Conservation (phyloP, 2,329 filamentous ascomycete species). For the Penicillium rolfsii region DNA sequence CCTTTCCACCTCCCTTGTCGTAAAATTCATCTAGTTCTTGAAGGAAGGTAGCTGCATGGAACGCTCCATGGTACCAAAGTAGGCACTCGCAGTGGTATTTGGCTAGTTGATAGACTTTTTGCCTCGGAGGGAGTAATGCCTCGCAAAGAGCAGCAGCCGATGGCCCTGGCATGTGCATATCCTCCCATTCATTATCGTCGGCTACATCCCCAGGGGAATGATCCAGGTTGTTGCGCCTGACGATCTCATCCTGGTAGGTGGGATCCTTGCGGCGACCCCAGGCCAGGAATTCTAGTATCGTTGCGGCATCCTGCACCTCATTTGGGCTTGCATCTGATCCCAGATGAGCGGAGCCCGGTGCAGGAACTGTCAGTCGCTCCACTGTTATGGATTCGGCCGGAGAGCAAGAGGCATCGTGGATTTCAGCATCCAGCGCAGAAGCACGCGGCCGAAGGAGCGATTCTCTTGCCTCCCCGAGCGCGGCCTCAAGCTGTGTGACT, state of each 20-base stretch:
- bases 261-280: slow-evolving; percentile 54
- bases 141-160: slow-evolving; percentile 34
- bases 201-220: slow-evolving; percentile 31
- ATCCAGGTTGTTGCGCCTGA: slow-evolving; percentile 19
- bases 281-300: slow-evolving; percentile 54
- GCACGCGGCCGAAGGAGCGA: slow-evolving; percentile 4
- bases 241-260: slow-evolving; percentile 31
- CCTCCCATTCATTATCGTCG: slow-evolving; percentile 16
- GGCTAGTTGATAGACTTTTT: slow-evolving; percentile 32
- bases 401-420: slow-evolving; percentile 3
- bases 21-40: slow-evolving; percentile 45
- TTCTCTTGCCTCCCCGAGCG: slow-evolving; percentile 23
- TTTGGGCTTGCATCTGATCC: slow-evolving; percentile 7
- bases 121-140: slow-evolving; percentile 39
- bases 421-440: slow-evolving; percentile 1
- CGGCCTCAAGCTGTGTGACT: slow-evolving; percentile 34
- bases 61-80: slow-evolving; percentile 47
- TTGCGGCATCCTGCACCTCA: slow-evolving; percentile 47
- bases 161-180: slow-evolving; percentile 5
- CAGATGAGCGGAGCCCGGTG: background rate
- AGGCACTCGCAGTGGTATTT: slow-evolving; percentile 46
- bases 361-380: background rate
- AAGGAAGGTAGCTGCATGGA: slow-evolving; percentile 34
- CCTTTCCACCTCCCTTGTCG: slow-evolving; percentile 36
- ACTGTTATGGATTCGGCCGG: slow-evolving; percentile 6